phyloP scores from a whole-genome alignment of 2,329 filamentous ascomycete species.

The Fusarium austroafricanum region DNA sequence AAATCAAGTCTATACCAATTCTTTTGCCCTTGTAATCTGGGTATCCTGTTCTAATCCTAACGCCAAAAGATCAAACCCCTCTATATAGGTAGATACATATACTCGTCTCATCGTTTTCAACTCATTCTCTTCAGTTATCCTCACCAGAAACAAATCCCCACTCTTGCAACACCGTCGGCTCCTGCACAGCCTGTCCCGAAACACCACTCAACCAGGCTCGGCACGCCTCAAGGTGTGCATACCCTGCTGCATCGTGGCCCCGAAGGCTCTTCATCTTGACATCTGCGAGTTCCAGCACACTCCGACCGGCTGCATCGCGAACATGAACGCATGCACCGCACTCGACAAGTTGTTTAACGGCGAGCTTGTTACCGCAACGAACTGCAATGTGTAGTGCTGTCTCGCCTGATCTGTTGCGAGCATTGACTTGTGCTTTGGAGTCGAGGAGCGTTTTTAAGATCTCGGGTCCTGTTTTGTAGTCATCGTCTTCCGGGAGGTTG shows the following conservation, averaged over 20 bases:
- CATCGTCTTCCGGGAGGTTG: slow-evolving; percentile 62
- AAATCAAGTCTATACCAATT: slow-evolving; percentile 11
- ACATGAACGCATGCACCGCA: slow-evolving; percentile 61
- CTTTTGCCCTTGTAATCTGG: slow-evolving; percentile 6
- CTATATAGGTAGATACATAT: not conserved
- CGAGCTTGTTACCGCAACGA: slow-evolving; percentile 64
- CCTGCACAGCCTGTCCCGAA: slow-evolving; percentile 51
- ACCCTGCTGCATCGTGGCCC: slow-evolving; percentile 49
- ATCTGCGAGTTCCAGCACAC: slow-evolving; percentile 61
- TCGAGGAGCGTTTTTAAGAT: slow-evolving; percentile 59
- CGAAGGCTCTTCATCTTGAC: slow-evolving; percentile 50
- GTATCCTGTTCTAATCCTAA: slow-evolving; percentile 23
- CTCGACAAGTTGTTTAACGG: slow-evolving; percentile 59
- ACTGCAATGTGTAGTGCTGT: slow-evolving; percentile 67
- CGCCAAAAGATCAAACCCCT: slow-evolving; percentile 4
- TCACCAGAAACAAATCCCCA: slow-evolving; percentile 48
- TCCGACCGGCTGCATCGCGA: slow-evolving; percentile 57
- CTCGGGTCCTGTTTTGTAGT: slow-evolving; percentile 59
- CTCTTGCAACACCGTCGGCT: slow-evolving; percentile 55
- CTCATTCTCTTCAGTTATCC: not conserved
- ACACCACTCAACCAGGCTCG: slow-evolving; percentile 58
- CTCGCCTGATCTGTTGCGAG: slow-evolving; percentile 65
- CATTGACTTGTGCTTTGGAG: slow-evolving; percentile 59
- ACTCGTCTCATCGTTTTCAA: not conserved
- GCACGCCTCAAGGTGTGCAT: slow-evolving; percentile 59